phyloP scores from a whole-genome alignment of 2,329 filamentous ascomycete genomes.

The Davidsoniella eucalypti region DNA sequence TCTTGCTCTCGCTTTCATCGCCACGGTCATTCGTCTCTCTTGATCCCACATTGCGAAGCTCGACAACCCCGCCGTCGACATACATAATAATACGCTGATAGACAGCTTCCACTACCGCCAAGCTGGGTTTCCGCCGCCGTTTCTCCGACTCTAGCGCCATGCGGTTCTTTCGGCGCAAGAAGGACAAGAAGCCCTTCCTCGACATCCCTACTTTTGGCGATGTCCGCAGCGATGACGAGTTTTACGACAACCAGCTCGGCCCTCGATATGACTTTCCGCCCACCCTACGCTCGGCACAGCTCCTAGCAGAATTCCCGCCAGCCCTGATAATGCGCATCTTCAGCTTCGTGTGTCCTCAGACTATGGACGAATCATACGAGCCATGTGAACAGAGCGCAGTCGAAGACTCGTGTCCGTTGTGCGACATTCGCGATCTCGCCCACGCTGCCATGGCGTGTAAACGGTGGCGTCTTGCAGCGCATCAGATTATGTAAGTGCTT shows the following conservation, averaged over 20 bases:
- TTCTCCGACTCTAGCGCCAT: conserved; percentile 8
- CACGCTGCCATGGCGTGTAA: conserved; percentile 61
- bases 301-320: conserved; percentile 42
- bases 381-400: conserved; percentile 66
- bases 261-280: conserved; percentile 17
- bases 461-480: conserved; percentile 45
- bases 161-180: conserved; percentile 20
- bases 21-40: background rate
- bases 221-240: conserved; percentile 10
- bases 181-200: conserved; percentile 19
- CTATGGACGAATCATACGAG: conserved; percentile 59
- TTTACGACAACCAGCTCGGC: conserved; percentile 5
- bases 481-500: conserved; percentile 42
- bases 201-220: conserved; percentile 16
- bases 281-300: conserved; percentile 21
- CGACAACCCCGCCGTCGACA: conserved; percentile 18
- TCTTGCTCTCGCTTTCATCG: background rate
- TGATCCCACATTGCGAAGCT: conserved; percentile 12
- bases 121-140: conserved; percentile 20
- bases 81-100: background rate
- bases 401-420: conserved; percentile 78
- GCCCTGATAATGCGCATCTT: conserved; percentile 66
- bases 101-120: conserved; percentile 12
- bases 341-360: conserved; percentile 67
- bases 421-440: conserved; percentile 76